Conservation (phyloP, 2,329 filamentous ascomycete species). For the Biscogniauxia marginata region DNA sequence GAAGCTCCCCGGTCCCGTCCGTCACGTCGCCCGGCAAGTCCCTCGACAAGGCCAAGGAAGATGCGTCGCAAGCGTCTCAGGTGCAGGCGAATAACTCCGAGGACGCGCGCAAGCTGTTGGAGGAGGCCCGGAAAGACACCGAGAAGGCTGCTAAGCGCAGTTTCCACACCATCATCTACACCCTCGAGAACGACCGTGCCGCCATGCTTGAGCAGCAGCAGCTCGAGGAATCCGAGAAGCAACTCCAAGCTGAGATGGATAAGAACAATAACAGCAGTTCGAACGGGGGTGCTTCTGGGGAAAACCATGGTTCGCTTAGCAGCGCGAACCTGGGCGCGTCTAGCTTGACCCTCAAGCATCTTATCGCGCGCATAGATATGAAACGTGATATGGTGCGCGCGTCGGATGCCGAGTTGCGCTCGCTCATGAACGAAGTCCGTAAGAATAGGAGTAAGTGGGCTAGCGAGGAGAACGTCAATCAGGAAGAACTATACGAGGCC, state of each 20-base stretch:
- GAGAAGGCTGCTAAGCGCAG: constrained; percentile 86
- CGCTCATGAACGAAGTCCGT: constrained; percentile 92
- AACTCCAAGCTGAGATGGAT: constrained; percentile 93
- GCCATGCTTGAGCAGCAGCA: constrained; percentile 98
- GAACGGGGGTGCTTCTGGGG: constrained; percentile 48
- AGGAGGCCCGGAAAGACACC: constrained; percentile 86
- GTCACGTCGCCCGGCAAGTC: constrained; percentile 61
- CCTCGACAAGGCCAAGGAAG: constrained; percentile 52
- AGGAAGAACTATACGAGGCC: constrained; percentile 96
- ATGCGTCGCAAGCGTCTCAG: constrained; percentile 37
- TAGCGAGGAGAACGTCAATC: constrained; percentile 93
- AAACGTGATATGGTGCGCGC: constrained; percentile 88
- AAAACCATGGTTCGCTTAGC: constrained; percentile 84
- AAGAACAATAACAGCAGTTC: constrained; percentile 55
- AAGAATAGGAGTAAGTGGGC: constrained; percentile 99
- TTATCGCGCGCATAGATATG: constrained; percentile 92
- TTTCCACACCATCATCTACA: constrained; percentile 93
- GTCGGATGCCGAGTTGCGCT: constrained; percentile 87
- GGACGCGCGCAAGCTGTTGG: constrained; percentile 87
- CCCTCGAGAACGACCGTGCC: constrained; percentile 88
- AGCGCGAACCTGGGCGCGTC: constrained; percentile 94
- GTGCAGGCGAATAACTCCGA: constrained; percentile 68
- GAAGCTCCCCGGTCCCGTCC: constrained; percentile 64
- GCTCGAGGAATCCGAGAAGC: constrained; percentile 92
- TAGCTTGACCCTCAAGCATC: constrained; percentile 91